A percentile compares a stretch with the other conserved stretches of the same genome.
phyloP scores from a whole-genome alignment of 805 yeast genomes.

The Ogataea wickerhamii region DNA sequence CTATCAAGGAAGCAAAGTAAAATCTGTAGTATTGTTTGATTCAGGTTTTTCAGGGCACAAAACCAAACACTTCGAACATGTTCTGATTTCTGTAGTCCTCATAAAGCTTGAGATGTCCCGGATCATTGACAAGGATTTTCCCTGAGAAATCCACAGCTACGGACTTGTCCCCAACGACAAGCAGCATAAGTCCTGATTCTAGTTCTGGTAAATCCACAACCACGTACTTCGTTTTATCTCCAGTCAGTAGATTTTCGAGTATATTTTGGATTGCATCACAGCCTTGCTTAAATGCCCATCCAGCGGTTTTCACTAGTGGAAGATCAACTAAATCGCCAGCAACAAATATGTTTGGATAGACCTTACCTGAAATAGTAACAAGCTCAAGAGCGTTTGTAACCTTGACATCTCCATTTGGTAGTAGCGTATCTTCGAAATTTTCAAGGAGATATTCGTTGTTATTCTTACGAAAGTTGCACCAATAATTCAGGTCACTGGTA shows the following conservation, averaged over 20 bases:
- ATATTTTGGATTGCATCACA: conserved; percentile 9
- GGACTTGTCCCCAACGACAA: conserved; percentile 11
- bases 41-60: neutral
- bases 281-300: conserved; percentile 17
- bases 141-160: conserved; percentile 9
- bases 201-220: neutral
- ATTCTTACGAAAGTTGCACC: conserved; percentile 15
- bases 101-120: conserved; percentile 12
- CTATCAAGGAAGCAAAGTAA: no score
- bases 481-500: conserved; percentile 10
- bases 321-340: conserved; percentile 17
- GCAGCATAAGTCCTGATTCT: conserved; percentile 10
- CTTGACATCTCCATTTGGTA: conserved; percentile 10
- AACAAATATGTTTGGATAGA: conserved; percentile 13
- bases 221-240: conserved; percentile 2
- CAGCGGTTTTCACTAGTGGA: conserved; percentile 15
- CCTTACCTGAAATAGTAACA: conserved; percentile 1
- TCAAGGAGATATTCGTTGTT: conserved; percentile 9
- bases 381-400: conserved; percentile 11
- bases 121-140: conserved; percentile 6
- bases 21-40: no score
- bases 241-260: conserved; percentile 2
- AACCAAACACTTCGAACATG: conserved; percentile 7
- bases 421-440: conserved; percentile 7
- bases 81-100: conserved; percentile 13